Evolutionary conservation across 257 asterid species (phyloP), one percentile per base, ranked within the genome.

Genomic region (Forsythia viridissima): DNA sequence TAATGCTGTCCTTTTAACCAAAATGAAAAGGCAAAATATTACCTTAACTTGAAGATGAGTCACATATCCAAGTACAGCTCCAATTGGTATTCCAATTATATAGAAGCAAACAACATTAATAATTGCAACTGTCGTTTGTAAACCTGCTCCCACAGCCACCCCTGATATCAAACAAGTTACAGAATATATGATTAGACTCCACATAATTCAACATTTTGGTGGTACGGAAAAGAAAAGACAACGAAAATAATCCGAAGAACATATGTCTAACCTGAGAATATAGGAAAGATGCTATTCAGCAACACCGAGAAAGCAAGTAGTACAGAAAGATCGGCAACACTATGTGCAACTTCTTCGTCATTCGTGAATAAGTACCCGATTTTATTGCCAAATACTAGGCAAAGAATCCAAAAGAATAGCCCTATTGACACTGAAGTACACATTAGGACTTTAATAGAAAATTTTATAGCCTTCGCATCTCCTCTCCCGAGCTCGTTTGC

Each of bases 401-500:
- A 89, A 44, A 93, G 80, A 66, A 87, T 48, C 77, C 85, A 91
- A 79, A 84, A 87, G 44, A 84, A 15, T 12, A 91, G 18, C 73
- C 98, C 99, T 18, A 93, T 89, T 39, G 83, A 9, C 44, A 80
- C 0, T 7, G 99, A 91, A 77, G 93, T 93, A 55, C 80, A 6
- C 63, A 88, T 73, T 7, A 89, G 75, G 78, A 90, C 92, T 81
- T 93, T 93, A 51, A 93, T 90, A 7, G 99, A 80, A 77, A 93
- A 94, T 68, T 81, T 89, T 6, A 80, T 87, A 79, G 97, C 98
- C 79, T 88, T 93, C 11, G 96, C 97, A 20, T 94, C 90, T 79
- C 99, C 98, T 84, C 91, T 81, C 70, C 99, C 99, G 2, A 94
- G 91, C 80, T 93, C 99, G 71, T 94, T 94, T n/a, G 99, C 96